Evolutionary conservation across 2,329 filamentous ascomycete genomes (phyloP).

Genomic region (Fusarium dlaminii): DNA sequence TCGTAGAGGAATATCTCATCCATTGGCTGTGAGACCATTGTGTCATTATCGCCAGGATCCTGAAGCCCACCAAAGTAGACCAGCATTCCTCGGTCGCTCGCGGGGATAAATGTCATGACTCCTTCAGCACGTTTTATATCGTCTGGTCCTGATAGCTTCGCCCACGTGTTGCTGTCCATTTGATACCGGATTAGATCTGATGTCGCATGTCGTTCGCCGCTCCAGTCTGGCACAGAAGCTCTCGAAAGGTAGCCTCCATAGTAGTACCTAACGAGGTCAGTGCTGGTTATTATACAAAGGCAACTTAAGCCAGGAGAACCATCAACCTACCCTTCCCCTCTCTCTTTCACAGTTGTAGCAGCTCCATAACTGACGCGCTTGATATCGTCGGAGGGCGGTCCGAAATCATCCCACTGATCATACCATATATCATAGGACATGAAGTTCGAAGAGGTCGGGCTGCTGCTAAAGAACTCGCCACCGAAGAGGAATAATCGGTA

Average conservation of each 20-base stretch:
- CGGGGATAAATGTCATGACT: neutral
- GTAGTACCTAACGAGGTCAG: neutral
- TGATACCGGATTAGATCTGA: neutral
- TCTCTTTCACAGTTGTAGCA: neutral
- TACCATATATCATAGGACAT: conserved; percentile 7
- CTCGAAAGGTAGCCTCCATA: neutral
- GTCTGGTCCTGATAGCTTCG: neutral
- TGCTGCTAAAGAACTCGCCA: neutral
- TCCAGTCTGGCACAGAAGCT: neutral
- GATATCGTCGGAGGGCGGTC: neutral
- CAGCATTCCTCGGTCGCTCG: neutral
- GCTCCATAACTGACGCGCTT: neutral
- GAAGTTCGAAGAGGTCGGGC: neutral
- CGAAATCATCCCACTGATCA: neutral
- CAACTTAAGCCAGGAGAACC: no score
- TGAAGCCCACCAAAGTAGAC: neutral
- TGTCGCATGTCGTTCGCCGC: neutral
- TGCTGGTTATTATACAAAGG: neutral
- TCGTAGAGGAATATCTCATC: neutral
- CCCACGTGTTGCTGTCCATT: neutral
- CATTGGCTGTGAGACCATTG: neutral
- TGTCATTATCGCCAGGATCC: neutral
- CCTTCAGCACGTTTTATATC: neutral
- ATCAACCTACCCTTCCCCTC: neutral
- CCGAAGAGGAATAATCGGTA: neutral